These are phyloP conservation scores for Yarrowia sp. DNA, from an alignment of 805 yeast species.

Conservation along the genomic window DNA sequence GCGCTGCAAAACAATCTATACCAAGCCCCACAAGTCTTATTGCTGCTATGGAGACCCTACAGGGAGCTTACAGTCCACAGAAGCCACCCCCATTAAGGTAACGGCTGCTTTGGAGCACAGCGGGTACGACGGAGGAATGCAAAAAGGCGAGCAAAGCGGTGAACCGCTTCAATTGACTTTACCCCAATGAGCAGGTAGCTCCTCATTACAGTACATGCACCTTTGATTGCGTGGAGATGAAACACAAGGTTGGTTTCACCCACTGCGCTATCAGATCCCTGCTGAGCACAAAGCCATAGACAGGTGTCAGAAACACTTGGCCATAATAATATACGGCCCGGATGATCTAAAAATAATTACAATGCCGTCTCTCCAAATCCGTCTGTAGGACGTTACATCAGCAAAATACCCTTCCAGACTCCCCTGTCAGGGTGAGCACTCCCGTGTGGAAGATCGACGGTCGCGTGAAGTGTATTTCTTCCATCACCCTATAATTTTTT, in stretches of 20 bases:
- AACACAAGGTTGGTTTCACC: slow-evolving; percentile 3
- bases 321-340: not conserved
- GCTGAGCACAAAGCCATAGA: not conserved
- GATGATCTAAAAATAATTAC: not conserved
- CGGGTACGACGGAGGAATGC: not conserved
- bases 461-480: slow-evolving; percentile 4
- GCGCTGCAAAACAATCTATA: no score
- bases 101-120: not conserved
- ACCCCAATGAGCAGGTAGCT: not conserved
- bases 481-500: not conserved
- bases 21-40: no score
- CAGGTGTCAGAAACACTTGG: not conserved
- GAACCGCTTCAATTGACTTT: not conserved
- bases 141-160: not conserved
- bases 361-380: no score
- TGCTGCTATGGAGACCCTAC: not conserved
- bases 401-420: no score
- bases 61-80: not conserved
- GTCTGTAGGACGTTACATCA: not conserved
- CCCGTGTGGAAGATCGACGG: slow-evolving; percentile 9
- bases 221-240: not conserved
- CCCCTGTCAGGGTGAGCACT: not conserved
- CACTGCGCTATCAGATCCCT: slow-evolving; percentile 12
- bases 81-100: no score
- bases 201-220: slow-evolving; percentile 2